phyloP scores from a whole-genome alignment of 2,329 filamentous ascomycete genomes.

The Cordyceps pruinosa region DNA sequence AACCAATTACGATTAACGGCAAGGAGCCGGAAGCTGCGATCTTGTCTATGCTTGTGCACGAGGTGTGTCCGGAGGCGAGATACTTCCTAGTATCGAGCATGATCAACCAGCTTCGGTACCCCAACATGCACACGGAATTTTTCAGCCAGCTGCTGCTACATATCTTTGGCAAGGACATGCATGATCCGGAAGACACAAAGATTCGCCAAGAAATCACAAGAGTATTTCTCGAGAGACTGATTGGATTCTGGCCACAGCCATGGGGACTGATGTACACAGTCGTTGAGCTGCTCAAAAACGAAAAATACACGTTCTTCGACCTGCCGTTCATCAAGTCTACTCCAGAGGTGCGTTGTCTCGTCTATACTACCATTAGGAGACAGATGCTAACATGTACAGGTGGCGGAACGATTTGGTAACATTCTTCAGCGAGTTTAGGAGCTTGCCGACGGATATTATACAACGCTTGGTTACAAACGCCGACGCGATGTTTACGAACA shows the following conservation, averaged over 20 bases:
- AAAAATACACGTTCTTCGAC: conserved; percentile 86
- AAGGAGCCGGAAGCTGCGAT: conserved; percentile 55
- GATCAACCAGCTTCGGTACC: conserved; percentile 85
- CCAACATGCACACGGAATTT: conserved; percentile 84
- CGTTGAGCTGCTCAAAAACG: conserved; percentile 85
- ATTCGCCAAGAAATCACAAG: conserved; percentile 88
- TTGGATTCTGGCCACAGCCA: conserved; percentile 86
- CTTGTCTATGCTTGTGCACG: conserved; percentile 69
- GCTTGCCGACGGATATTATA: background rate
- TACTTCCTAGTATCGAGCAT: conserved; percentile 82
- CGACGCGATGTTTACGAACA: background rate
- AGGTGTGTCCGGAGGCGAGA: conserved; percentile 67
- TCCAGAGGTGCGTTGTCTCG: conserved; percentile 60
- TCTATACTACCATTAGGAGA: background rate
- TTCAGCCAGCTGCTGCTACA: conserved; percentile 82
- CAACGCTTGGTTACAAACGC: background rate
- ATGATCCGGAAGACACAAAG: conserved; percentile 68
- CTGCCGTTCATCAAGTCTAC: conserved; percentile 84
- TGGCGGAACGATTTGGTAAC: conserved; percentile 30
- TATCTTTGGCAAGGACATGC: conserved; percentile 71
- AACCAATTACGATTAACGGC: conserved; percentile 42
- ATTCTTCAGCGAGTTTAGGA: conserved; percentile 28
- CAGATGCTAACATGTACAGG: conserved; percentile 20
- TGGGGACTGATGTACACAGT: conserved; percentile 90
- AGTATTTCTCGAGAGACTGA: conserved; percentile 78